Evolutionary conservation across 805 yeast species (phyloP).

Genomic region (Metschnikowia lochheadii): DNA sequence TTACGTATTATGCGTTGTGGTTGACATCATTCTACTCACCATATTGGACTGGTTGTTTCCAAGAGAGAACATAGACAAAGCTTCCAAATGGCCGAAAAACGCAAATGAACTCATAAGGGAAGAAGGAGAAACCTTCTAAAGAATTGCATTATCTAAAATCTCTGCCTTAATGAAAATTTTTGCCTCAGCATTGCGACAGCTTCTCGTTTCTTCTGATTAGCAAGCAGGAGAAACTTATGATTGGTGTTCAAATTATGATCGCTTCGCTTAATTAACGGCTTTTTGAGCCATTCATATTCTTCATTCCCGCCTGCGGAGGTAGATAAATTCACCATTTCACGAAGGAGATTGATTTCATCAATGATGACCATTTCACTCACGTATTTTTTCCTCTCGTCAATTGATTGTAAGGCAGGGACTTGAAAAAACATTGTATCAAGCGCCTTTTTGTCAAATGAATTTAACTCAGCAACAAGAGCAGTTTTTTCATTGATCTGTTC

Average conservation of each 20-base stretch:
- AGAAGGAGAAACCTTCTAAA: background rate
- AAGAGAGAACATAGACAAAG: slow-evolving; percentile 61
- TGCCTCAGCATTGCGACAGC: background rate
- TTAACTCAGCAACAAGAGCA: slow-evolving; percentile 22
- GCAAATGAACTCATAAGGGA: background rate
- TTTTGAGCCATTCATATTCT: background rate
- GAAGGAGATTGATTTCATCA: slow-evolving; percentile 43
- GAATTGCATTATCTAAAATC: background rate
- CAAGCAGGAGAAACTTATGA: background rate
- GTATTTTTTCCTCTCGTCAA: slow-evolving; percentile 31
- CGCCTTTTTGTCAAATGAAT: slow-evolving; percentile 22
- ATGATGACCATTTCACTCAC: slow-evolving; percentile 34
- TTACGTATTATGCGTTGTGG: slow-evolving; percentile 73
- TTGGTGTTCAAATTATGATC: background rate
- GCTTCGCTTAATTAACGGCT: background rate
- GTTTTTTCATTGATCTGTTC: slow-evolving; percentile 20
- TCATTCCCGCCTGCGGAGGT: background rate
- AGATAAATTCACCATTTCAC: slow-evolving; percentile 25
- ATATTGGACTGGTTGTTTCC: slow-evolving; percentile 74
- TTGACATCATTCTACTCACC: slow-evolving; percentile 64
- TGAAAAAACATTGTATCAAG: slow-evolving; percentile 12
- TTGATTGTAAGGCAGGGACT: slow-evolving; percentile 24
- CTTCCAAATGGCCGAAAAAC: slow-evolving; percentile 70
- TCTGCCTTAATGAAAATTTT: background rate
- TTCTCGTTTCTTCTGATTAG: background rate